Base-by-base conservation (phyloP, 2,329 filamentous ascomycete genomes). In the Fusarium odoratissimum region DNA sequence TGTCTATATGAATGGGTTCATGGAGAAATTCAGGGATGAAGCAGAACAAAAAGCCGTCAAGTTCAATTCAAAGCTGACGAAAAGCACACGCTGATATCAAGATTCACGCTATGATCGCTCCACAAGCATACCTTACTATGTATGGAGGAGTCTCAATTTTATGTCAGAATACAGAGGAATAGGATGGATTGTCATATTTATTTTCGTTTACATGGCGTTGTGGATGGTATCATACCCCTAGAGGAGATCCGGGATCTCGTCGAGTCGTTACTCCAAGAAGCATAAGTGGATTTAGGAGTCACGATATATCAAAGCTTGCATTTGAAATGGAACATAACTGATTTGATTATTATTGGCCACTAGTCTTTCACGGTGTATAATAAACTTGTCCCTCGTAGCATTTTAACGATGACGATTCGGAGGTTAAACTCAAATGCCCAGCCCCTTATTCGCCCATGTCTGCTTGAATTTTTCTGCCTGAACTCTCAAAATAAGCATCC, bases 51-150 rank as follows among this genome's bases (percentile, higher is more conserved):
- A 48, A 2, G 3, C 3, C 4, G 6, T 17, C 14, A 17, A 16
- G 45, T 48, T 48, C 28, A 31, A 19, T 30, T 30, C 45, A 11
- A n/a, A 0, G 28, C 6, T 31, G 10, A 9, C 11, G 8, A 33
- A 19, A 23, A 11, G 4, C 16, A 23, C 16, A 14, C 6, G 11
- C 11, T 3, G 30, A 31, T 28, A 45, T 2, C 5, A 17, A n/a
- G 13, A 16, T 30, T 16, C 19, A 12, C 45, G 21, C 19, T 14
- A 23, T 4, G 10, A 3, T 48, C 2, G 3, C 14, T 19, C 28
- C 3, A 7, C 21, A 0, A 31, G 7, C 3, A 2, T 12, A 12
- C 31, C 10, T 31, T 23, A 9, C 5, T 2, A 19, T 7, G 0
- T 3, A 5, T 7, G 28, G 21, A 1, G 6, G 8, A 35, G 3